Evolutionary conservation across 257 asterid species (phyloP).

Genomic region (Plectranthus barbatus): DNA sequence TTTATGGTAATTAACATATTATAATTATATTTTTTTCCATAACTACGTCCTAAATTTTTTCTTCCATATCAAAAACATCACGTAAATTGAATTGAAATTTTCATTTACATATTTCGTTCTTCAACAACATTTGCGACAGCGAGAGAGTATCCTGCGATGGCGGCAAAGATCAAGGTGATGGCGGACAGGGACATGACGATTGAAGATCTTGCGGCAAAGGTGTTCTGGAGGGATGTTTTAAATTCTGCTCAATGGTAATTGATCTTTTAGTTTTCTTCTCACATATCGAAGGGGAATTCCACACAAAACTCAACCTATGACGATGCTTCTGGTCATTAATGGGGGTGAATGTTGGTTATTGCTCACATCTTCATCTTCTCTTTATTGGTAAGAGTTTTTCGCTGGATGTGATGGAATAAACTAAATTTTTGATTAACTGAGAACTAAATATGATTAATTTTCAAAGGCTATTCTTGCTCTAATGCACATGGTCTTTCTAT

Average conservation of each 20-base stretch:
- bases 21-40: no score
- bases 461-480: background rate
- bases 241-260: background rate
- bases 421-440: background rate
- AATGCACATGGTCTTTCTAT: background rate
- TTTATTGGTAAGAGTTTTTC: background rate
- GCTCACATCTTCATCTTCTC: background rate
- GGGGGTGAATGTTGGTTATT: slow-evolving; percentile 56
- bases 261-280: slow-evolving; percentile 8
- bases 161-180: no score
- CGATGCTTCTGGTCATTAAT: slow-evolving; percentile 65
- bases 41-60: no score
- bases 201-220: no score
- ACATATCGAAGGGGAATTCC: slow-evolving; percentile 48
- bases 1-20: no score
- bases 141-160: no score
- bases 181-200: no score
- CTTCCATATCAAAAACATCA: no score
- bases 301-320: slow-evolving; percentile 78
- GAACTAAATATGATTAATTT: background rate
- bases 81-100: no score
- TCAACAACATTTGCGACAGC: no score
- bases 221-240: background rate
- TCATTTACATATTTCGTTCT: no score
- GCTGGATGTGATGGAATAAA: background rate